Evolutionary conservation across 1,284 basidiomycete genomes (phyloP), one percentile per base, ranked within the genome.

Genomic region (Coniophora puteana): DNA sequence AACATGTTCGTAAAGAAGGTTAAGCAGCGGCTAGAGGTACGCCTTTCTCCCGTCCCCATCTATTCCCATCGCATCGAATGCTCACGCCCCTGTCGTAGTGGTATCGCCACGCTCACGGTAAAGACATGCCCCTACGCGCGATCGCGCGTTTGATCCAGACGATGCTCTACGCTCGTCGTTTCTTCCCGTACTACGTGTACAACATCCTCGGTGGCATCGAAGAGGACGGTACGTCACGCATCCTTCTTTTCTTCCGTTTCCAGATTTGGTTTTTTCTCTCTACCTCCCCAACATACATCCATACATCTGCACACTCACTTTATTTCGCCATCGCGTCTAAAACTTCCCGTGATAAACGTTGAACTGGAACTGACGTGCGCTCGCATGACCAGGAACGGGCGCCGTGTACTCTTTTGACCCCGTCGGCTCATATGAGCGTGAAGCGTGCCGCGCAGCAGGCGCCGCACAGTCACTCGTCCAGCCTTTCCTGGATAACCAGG

Each of bases 351-450:
- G n/a, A n/a, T n/a, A n/a, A n/a, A n/a, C n/a, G n/a, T n/a, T n/a
- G n/a, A n/a, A n/a, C n/a, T n/a, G n/a, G n/a, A n/a, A n/a, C n/a
- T n/a, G n/a, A n/a, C n/a, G n/a, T n/a, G n/a, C n/a, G n/a, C n/a
- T n/a, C n/a, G n/a, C n/a, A n/a, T n/a, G n/a, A n/a, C n/a, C 62
- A 92, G 92, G 92, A 27, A 82, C 89, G 29, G 93, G 93, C 26
- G 91, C 93, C 4, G 93, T 97, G 14, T 97, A 97, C 72, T 95
- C 92, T 18, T 97, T 95, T 64, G 93, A 97, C 66, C 93, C 93
- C 25, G 91, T 96, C 24, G 93, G 93, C 31, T 92, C 88, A 39
- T 97, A 96, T 65, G 93, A 96, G 65, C 87, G 93, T 47, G 91
- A 95, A 68, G 81, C 89, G 30, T 96, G 93, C 68, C 84, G 93